Percentiles rank a stretch among this genome's conserved stretches.
Conservation (phyloP, 2,329 filamentous ascomycete genomes). For the Seiridium unicorne region DNA sequence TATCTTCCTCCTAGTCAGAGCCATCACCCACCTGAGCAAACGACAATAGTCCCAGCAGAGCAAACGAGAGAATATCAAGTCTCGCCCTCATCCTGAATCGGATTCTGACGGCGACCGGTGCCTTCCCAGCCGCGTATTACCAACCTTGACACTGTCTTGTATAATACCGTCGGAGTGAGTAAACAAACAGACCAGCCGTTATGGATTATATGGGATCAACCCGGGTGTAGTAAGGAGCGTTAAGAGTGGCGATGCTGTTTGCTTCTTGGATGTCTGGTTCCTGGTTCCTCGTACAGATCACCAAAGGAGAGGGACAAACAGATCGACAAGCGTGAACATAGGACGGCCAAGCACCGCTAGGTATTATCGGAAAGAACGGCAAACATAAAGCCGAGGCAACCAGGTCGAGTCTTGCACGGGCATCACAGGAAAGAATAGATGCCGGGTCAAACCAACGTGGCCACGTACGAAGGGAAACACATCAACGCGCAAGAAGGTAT, state of each 20-base stretch:
- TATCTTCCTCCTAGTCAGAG: not conserved
- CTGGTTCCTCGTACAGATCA: slow-evolving; percentile 1
- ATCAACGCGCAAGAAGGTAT: not conserved
- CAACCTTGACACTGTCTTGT: not conserved
- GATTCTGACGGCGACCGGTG: not conserved
- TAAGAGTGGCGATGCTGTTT: slow-evolving; percentile 20
- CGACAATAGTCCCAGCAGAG: slow-evolving; percentile 18
- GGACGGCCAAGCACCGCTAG: slow-evolving; percentile 15
- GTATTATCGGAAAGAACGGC: slow-evolving; percentile 12
- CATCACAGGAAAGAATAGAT: slow-evolving; percentile 12
- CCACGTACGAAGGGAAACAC: not conserved
- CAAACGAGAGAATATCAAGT: slow-evolving; percentile 11
- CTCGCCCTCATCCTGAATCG: slow-evolving; percentile 7
- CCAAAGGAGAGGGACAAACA: not conserved
- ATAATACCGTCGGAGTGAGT: slow-evolving; percentile 4
- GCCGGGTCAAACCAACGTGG: slow-evolving; percentile 5
- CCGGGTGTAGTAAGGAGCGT: not conserved
- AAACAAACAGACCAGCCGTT: slow-evolving; percentile 26
- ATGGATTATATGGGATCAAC: slow-evolving; percentile 8
- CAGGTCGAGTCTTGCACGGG: slow-evolving; percentile 17
- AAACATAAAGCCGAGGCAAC: slow-evolving; percentile 11
- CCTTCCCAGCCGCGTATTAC: slow-evolving; percentile 5
- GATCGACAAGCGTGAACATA: slow-evolving; percentile 12
- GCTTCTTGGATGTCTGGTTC: not conserved
- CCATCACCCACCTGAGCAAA: slow-evolving; percentile 20